These are phyloP conservation scores for Fusarium staphyleae DNA, from an alignment of 2,329 filamentous ascomycete genomes.

Conservation along the genomic window DNA sequence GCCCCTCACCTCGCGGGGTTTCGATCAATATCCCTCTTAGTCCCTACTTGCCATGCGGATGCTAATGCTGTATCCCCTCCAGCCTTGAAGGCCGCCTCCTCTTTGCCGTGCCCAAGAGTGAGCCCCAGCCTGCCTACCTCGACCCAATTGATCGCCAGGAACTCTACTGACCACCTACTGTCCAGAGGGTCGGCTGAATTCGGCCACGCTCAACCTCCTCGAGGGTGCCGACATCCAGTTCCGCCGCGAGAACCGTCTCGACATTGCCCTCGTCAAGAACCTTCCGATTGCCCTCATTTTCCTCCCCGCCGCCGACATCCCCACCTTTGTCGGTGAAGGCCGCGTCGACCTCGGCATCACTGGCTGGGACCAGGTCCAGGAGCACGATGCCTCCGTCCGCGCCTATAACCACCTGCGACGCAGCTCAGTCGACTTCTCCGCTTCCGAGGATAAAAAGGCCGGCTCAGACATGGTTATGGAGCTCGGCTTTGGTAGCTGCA, in stretches of 20 bases:
- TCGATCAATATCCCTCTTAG: neutral
- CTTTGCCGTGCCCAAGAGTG: conserved; percentile 98
- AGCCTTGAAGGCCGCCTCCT: conserved; percentile 92
- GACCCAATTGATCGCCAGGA: conserved; percentile 11
- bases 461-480: conserved; percentile 89
- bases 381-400: conserved; percentile 76
- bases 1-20: neutral
- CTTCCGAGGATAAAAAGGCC: conserved; percentile 52
- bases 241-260: conserved; percentile 89
- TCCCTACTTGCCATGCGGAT: conserved; percentile 8
- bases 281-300: conserved; percentile 94
- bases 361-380: conserved; percentile 88
- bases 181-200: conserved; percentile 89
- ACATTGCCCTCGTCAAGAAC: conserved; percentile 98
- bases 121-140: conserved; percentile 49
- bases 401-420: conserved; percentile 56
- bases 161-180: conserved; percentile 19
- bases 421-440: conserved; percentile 47
- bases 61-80: conserved; percentile 27
- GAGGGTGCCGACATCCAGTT: conserved; percentile 97
- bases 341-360: conserved; percentile 95
- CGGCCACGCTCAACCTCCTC: conserved; percentile 87
- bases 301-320: conserved; percentile 95
- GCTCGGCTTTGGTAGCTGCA: conserved; percentile 88
- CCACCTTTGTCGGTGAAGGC: conserved; percentile 95